These are phyloP conservation scores for Lachnum nothofagi DNA, from an alignment of 2,329 filamentous ascomycete genomes.

Conservation along the genomic window DNA sequence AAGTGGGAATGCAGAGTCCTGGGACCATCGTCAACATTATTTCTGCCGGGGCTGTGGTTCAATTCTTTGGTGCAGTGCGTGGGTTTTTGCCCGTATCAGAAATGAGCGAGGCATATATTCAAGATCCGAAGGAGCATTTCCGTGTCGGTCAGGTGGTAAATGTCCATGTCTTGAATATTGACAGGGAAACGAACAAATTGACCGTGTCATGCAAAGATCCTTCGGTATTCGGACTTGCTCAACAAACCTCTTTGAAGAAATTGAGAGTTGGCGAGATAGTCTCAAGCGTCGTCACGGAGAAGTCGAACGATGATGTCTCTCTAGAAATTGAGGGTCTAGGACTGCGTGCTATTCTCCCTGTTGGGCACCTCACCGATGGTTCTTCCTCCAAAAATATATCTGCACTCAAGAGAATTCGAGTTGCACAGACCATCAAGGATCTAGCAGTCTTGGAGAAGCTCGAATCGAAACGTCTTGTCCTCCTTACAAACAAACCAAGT, in stretches of 20 bases:
- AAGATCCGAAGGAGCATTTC: conserved; percentile 85
- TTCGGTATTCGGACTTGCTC: conserved; percentile 66
- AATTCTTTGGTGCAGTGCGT: conserved; percentile 80
- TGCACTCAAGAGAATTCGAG: conserved; percentile 72
- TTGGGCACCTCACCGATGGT: conserved; percentile 80
- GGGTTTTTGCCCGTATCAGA: conserved; percentile 90
- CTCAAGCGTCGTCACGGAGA: conserved; percentile 74
- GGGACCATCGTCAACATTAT: conserved; percentile 84
- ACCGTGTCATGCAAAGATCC: conserved; percentile 92
- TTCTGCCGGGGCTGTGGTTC: conserved; percentile 74
- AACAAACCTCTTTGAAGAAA: conserved; percentile 70
- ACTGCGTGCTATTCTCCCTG: conserved; percentile 70
- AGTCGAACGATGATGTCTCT: conserved; percentile 69
- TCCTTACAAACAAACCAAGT: conserved; percentile 76
- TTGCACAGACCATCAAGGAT: conserved; percentile 76
- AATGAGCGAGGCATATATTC: conserved; percentile 96
- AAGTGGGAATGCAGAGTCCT: conserved; percentile 69
- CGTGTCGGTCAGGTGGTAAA: conserved; percentile 84
- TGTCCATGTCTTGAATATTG: conserved; percentile 78
- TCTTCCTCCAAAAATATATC: conserved; percentile 72
- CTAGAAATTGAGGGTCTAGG: conserved; percentile 70
- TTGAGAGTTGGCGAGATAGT: conserved; percentile 71
- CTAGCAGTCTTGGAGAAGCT: conserved; percentile 86
- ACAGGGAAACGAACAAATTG: conserved; percentile 65
- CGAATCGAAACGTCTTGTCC: conserved; percentile 67